phyloP scores from a whole-genome alignment of 2,329 filamentous ascomycete species.

The Beauveria rudraprayagi region DNA sequence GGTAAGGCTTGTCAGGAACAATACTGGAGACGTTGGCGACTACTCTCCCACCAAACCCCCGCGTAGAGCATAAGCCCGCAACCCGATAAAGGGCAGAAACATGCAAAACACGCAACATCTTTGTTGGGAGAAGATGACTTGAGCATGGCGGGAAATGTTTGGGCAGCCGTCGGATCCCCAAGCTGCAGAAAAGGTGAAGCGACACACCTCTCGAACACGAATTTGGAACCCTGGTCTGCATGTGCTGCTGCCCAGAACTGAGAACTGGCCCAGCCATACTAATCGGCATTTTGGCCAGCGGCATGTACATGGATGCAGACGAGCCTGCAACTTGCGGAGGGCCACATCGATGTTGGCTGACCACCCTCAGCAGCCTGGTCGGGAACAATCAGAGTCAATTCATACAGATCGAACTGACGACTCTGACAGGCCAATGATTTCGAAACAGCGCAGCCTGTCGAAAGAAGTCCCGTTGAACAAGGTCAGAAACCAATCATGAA shows the following conservation, averaged over 20 bases:
- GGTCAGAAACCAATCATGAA: neutral
- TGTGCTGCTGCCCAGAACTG: neutral
- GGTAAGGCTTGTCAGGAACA: neutral
- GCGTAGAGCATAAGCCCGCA: no score
- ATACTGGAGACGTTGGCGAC: neutral
- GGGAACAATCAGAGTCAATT: neutral
- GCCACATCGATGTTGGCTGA: neutral
- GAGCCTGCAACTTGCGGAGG: neutral
- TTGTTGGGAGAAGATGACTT: neutral
- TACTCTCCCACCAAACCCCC: neutral
- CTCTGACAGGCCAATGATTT: neutral
- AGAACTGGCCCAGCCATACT: neutral
- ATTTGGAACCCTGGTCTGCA: neutral
- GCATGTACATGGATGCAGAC: neutral
- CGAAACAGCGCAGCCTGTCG: neutral
- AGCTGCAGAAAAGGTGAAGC: neutral
- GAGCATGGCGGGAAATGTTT: neutral
- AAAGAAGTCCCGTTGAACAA: neutral
- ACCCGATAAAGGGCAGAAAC: neutral
- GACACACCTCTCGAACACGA: neutral
- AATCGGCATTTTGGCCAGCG: neutral
- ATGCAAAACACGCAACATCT: neutral
- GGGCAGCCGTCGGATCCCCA: conserved; percentile 6
- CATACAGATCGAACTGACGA: neutral
- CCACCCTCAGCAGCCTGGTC: neutral